A percentile compares a stretch with the other conserved stretches of the same genome.
These are phyloP conservation scores for Myxozyma neotropica DNA, from an alignment of 805 yeast genomes.

Conservation along the genomic window DNA sequence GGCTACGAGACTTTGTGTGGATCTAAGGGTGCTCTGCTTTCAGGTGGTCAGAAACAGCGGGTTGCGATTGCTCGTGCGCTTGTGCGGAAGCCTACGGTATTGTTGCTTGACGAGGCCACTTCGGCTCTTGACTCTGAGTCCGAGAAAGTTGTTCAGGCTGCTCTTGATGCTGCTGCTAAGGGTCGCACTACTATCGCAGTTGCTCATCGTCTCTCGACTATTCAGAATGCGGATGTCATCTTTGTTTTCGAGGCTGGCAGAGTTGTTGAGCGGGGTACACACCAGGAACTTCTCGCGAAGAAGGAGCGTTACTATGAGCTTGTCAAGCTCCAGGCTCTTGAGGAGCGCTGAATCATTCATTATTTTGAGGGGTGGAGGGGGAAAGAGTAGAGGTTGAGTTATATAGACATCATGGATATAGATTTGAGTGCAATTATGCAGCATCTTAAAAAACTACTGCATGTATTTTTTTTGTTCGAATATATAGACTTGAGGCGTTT, in stretches of 20 bases:
- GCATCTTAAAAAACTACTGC: background rate
- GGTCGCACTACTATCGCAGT: constrained; percentile 72
- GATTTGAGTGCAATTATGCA: background rate
- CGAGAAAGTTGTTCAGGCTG: constrained; percentile 65
- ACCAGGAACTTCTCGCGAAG: constrained; percentile 44
- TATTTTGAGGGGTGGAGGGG: background rate
- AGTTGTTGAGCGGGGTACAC: constrained; percentile 56
- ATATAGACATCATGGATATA: background rate
- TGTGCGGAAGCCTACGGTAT: constrained; percentile 57
- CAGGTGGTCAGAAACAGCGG: constrained; percentile 69
- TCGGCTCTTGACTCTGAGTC: constrained; percentile 60
- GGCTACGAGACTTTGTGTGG: constrained; percentile 55
- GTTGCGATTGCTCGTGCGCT: constrained; percentile 66
- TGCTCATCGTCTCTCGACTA: constrained; percentile 72
- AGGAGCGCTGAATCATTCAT: constrained; percentile 36
- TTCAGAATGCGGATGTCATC: constrained; percentile 55
- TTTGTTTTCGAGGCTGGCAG: constrained; percentile 57
- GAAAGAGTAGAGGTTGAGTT: background rate
- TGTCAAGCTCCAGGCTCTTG: constrained; percentile 49
- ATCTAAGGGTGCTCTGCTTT: constrained; percentile 53
- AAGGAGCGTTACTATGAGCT: constrained; percentile 46
- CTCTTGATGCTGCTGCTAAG: constrained; percentile 59
- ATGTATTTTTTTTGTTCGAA: background rate
- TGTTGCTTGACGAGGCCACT: constrained; percentile 61
- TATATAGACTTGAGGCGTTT: background rate